These are phyloP conservation scores for Globisporangium irregulare DNA, from an alignment of 352 stramenopile species.

Conservation along the genomic window DNA sequence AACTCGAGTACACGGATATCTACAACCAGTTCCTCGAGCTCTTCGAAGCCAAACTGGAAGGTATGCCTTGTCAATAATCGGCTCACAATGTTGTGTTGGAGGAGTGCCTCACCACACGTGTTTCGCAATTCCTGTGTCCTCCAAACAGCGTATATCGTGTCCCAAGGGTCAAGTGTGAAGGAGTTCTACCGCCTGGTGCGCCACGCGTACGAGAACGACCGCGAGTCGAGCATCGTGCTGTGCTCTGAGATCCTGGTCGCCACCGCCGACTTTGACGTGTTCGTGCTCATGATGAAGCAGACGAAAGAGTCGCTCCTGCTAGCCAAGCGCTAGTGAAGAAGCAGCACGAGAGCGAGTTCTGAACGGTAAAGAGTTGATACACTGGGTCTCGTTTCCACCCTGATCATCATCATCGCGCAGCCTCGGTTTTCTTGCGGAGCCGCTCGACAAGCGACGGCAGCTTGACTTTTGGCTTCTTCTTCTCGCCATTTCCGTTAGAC, in stretches of 20 bases:
- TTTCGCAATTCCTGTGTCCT: background rate
- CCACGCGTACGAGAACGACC: conserved; percentile 51
- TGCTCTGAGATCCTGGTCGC: conserved; percentile 78
- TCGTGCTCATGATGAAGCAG: conserved; percentile 83
- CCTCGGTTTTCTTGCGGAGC: conserved; percentile 61
- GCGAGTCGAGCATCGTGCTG: conserved; percentile 56
- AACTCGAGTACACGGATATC: conserved; percentile 82
- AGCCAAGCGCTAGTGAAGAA: conserved; percentile 33
- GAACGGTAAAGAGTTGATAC: background rate
- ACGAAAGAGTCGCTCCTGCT: conserved; percentile 65
- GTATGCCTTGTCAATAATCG: conserved; percentile 18
- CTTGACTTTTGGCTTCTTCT: conserved; percentile 69
- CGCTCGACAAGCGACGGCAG: conserved; percentile 72
- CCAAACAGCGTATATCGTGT: conserved; percentile 50
- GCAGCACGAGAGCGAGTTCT: too few species aligned
- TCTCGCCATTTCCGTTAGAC: conserved; percentile 24
- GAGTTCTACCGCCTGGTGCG: conserved; percentile 69
- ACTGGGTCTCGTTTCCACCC: background rate
- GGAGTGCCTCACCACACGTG: background rate
- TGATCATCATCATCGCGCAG: conserved; percentile 31
- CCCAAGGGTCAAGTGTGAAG: conserved; percentile 51
- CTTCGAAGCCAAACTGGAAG: conserved; percentile 79
- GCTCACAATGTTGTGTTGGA: background rate
- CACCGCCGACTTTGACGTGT: conserved; percentile 78
- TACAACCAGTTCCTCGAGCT: conserved; percentile 75